Base-by-base conservation (phyloP, 1,284 basidiomycete genomes). In the Malassezia restricta region DNA sequence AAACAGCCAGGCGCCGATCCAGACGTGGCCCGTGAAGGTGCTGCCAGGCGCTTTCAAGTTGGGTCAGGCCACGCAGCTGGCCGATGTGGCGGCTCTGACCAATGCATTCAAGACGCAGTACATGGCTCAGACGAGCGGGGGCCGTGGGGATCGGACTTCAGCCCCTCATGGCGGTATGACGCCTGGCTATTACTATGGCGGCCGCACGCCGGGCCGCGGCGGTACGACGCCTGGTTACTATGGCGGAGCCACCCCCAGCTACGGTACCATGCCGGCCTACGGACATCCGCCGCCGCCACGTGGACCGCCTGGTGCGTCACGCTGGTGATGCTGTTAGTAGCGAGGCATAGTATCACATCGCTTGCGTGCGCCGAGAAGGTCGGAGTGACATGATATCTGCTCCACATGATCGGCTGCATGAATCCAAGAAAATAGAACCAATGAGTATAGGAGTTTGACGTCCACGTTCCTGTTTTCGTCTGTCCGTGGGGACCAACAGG, bases 1-100 rank as follows among this genome's bases (percentile, higher is more conserved):
- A 24, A 90, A 87, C 37, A 51, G 63, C 32, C 61, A 62, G 20
- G 66, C 68, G 9, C 58, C 62, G 30, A 65, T 73, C 49, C 67
- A 71, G 61, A 60, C 64, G n/a, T 73, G 68, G 70, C 67, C 68
- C n/a, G 70, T 73, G 46, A 68, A 67, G 51, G 68, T 71, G 33
- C 46, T 71, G 39, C 70, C 70, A 8, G 66, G 66, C 17, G 54
- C 64, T 2, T 73, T 69, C 61, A 66, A 69, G 58, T 57, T 73
- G 3, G 61, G 63, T 17, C 62, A 71, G 33, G 65, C 68, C 9
- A 60, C 67, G 17, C 66, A 69, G 43, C 52, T 71, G 14, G 63
- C 67, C 32, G 68, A 73, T 51, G 62, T 73, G 7, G 56, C 63
- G 1, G 61, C 64, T 46, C 57, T 71, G 15, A 63, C 61, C 51